phyloP scores from a whole-genome alignment of 2,329 filamentous ascomycete genomes.

The Leptosphaerulina australis region DNA sequence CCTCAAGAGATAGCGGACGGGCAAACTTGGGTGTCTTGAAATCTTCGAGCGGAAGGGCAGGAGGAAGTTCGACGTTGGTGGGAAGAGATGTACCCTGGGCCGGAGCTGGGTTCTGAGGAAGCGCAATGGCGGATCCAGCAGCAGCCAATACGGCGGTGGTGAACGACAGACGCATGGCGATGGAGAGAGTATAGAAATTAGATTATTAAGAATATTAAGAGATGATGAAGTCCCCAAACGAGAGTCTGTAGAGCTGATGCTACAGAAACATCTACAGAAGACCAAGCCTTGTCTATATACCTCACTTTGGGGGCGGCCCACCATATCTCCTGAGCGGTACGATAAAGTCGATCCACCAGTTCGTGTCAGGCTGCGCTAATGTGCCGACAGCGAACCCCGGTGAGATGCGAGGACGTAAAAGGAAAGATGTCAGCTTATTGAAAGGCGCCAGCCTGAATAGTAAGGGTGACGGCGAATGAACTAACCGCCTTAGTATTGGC shows the following conservation, averaged over 20 bases:
- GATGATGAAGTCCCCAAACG: conserved; percentile 13
- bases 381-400: neutral
- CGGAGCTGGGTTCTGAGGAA: conserved; percentile 19
- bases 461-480: conserved; percentile 16
- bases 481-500: conserved; percentile 16
- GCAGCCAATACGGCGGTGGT: conserved; percentile 19
- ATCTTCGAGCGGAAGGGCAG: conserved; percentile 11
- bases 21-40: conserved; percentile 25
- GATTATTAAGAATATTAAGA: conserved; percentile 18
- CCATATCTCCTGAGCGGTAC: conserved; percentile 19
- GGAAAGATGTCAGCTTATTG: conserved; percentile 15
- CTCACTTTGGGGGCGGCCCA: neutral
- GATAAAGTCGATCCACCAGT: conserved; percentile 16
- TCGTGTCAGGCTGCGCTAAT: conserved; percentile 15
- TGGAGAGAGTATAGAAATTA: conserved; percentile 14
- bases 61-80: conserved; percentile 4
- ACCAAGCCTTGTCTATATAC: conserved; percentile 10
- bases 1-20: conserved; percentile 18
- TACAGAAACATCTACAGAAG: conserved; percentile 16
- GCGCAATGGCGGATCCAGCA: conserved; percentile 15
- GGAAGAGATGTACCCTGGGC: conserved; percentile 15
- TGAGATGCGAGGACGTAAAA: conserved; percentile 8
- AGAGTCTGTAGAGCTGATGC: conserved; percentile 18
- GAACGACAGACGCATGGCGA: conserved; percentile 16
- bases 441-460: conserved; percentile 17